Conservation (phyloP, 495 filamentous ascomycete genomes). For the Penicillium silybi region DNA sequence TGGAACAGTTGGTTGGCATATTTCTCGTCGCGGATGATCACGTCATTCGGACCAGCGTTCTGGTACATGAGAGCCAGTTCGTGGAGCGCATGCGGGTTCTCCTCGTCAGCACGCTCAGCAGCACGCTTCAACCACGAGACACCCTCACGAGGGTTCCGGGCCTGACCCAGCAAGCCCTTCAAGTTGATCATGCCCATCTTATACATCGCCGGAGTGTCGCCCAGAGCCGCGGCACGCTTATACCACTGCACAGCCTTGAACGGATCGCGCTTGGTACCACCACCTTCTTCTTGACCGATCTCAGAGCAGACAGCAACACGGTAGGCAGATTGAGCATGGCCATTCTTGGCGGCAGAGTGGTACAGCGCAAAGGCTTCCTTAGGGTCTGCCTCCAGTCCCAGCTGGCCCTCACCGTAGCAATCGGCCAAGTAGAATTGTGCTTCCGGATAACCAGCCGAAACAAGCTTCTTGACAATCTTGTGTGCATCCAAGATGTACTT, state of each 20-base stretch:
- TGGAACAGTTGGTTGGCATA: slow-evolving; percentile 78
- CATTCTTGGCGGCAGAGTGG: slow-evolving; percentile 85
- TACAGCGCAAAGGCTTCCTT: slow-evolving; percentile 92
- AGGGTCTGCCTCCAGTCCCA: slow-evolving; percentile 70
- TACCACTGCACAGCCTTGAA: slow-evolving; percentile 98
- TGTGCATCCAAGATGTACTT: slow-evolving; percentile 80
- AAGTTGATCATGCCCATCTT: slow-evolving; percentile 95
- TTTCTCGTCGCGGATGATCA: slow-evolving; percentile 71
- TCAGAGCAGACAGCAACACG: slow-evolving; percentile 96
- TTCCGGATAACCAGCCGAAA: slow-evolving; percentile 61
- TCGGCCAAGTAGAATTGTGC: slow-evolving; percentile 95
- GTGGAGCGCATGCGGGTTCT: slow-evolving; percentile 94
- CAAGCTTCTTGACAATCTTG: slow-evolving; percentile 86
- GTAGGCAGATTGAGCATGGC: slow-evolving; percentile 84
- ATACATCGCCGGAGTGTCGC: slow-evolving; percentile 93
- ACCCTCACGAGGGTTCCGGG: slow-evolving; percentile 77
- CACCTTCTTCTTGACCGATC: slow-evolving; percentile 89
- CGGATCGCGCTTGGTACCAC: slow-evolving; percentile 85
- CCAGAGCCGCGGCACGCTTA: slow-evolving; percentile 82
- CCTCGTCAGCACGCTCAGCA: slow-evolving; percentile 78
- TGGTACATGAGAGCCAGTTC: slow-evolving; percentile 88
- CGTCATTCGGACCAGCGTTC: slow-evolving; percentile 59
- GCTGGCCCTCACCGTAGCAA: slow-evolving; percentile 70
- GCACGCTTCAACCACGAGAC: slow-evolving; percentile 89
- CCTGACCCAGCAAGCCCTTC: slow-evolving; percentile 90